phyloP scores from a whole-genome alignment of 129 eudicot species.

The Gnaphalium uliginosum region DNA sequence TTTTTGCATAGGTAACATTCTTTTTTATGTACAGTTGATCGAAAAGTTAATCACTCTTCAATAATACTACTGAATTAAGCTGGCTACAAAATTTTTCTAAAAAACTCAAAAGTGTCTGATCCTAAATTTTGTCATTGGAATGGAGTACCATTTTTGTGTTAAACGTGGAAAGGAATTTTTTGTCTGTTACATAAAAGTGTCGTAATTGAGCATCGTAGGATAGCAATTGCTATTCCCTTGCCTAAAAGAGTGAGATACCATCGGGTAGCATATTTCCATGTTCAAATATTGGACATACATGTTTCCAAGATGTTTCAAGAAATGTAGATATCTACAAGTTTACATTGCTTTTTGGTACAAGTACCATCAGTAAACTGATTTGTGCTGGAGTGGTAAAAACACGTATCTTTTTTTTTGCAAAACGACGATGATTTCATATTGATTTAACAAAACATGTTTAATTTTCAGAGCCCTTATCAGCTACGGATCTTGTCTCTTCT shows the following conservation, averaged over 20 bases:
- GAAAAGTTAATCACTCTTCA: background rate
- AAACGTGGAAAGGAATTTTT: background rate
- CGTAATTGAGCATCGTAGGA: background rate
- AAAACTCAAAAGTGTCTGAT: background rate
- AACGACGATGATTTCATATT: too few relatives aligned
- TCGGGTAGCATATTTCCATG: conserved; percentile 3
- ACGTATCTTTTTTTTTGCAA: background rate
- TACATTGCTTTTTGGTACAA: background rate
- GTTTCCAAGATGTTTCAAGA: background rate
- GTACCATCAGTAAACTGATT: background rate
- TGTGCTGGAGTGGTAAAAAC: background rate
- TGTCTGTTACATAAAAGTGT: background rate
- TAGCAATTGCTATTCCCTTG: background rate
- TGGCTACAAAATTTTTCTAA: background rate
- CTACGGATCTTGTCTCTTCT: conserved; percentile 50
- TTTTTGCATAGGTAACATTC: background rate
- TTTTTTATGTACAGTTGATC: background rate
- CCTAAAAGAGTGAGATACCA: conserved; percentile 11
- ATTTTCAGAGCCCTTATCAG: conserved; percentile 83
- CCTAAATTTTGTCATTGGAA: background rate
- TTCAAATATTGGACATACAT: conserved; percentile 7
- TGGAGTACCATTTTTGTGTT: background rate
- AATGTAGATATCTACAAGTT: background rate
- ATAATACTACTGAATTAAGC: background rate
- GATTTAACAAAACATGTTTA: background rate